phyloP scores from a whole-genome alignment of 2,329 filamentous ascomycete species.

The Allantophomopsis cytisporea region DNA sequence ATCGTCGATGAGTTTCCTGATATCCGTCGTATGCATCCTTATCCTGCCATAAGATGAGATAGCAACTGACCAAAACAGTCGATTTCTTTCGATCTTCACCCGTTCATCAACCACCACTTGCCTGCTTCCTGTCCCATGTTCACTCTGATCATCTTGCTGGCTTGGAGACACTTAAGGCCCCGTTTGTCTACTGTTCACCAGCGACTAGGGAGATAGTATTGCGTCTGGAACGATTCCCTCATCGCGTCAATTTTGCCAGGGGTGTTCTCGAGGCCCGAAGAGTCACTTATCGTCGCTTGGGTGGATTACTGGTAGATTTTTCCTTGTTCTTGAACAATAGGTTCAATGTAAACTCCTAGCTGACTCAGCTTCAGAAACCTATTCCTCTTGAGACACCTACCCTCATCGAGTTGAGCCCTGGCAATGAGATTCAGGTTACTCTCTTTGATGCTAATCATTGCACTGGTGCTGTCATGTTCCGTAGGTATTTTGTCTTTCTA shows the following conservation, averaged over 20 bases:
- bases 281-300: constrained; percentile 65
- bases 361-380: constrained; percentile 39
- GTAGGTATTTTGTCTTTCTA: constrained; percentile 21
- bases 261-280: constrained; percentile 64
- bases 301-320: constrained; percentile 37
- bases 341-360: no score
- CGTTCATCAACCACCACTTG: constrained; percentile 47
- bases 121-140: constrained; percentile 83
- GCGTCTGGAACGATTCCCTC: constrained; percentile 63
- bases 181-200: constrained; percentile 85
- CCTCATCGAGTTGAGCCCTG: constrained; percentile 57
- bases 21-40: constrained; percentile 43
- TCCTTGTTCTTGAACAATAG: no score
- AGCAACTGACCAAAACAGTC: constrained; percentile 30
- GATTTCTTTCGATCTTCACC: constrained; percentile 62
- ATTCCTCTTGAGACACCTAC: constrained; percentile 75
- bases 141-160: constrained; percentile 83
- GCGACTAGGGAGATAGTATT: constrained; percentile 73
- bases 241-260: constrained; percentile 68
- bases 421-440: constrained; percentile 61
- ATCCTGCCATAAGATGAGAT: neutral
- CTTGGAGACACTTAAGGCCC: constrained; percentile 60
- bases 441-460: constrained; percentile 90
- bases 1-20: constrained; percentile 64
- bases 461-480: constrained; percentile 80